Evolutionary conservation across 2,329 filamentous ascomycete species (phyloP).

Genomic region (Nemania abortiva): DNA sequence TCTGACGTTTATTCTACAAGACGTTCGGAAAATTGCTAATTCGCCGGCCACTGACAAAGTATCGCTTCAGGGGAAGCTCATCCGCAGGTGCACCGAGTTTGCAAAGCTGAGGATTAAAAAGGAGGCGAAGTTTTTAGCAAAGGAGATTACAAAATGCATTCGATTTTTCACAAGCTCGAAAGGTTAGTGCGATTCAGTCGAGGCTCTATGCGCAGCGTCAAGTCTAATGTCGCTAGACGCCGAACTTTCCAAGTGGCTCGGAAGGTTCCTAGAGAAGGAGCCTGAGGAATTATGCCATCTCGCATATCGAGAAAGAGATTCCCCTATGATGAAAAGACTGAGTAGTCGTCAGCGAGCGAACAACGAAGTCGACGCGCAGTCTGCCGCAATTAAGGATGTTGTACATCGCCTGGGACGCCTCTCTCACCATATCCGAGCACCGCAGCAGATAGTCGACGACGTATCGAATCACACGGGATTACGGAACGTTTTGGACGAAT

Average conservation of each 20-base stretch:
- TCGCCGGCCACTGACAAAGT: slow-evolving; percentile 13
- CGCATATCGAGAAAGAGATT: slow-evolving; percentile 37
- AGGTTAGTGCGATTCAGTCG: slow-evolving; percentile 29
- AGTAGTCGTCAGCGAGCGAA: neutral
- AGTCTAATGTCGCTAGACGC: slow-evolving; percentile 27
- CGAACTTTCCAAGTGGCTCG: slow-evolving; percentile 36
- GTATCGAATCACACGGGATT: slow-evolving; percentile 48
- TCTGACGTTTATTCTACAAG: slow-evolving; percentile 46
- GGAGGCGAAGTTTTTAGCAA: slow-evolving; percentile 27
- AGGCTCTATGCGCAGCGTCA: neutral
- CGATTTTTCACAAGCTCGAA: neutral
- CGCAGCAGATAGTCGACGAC: slow-evolving; percentile 54
- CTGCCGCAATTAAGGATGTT: slow-evolving; percentile 43
- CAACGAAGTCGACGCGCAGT: neutral
- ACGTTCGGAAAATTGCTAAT: slow-evolving; percentile 19
- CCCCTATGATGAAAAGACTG: slow-evolving; percentile 29
- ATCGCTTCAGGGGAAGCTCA: slow-evolving; percentile 37
- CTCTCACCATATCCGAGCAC: slow-evolving; percentile 57
- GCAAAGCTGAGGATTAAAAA: slow-evolving; percentile 34
- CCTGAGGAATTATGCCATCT: slow-evolving; percentile 33
- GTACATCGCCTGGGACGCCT: slow-evolving; percentile 61
- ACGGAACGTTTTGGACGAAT: slow-evolving; percentile 50
- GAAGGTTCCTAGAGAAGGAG: neutral
- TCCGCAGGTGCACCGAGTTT: slow-evolving; percentile 38
- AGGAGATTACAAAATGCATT: slow-evolving; percentile 10